Evolutionary conservation across 495 filamentous ascomycete genomes (phyloP).

Genomic region (Pseudoneurospora amorphoporcata): DNA sequence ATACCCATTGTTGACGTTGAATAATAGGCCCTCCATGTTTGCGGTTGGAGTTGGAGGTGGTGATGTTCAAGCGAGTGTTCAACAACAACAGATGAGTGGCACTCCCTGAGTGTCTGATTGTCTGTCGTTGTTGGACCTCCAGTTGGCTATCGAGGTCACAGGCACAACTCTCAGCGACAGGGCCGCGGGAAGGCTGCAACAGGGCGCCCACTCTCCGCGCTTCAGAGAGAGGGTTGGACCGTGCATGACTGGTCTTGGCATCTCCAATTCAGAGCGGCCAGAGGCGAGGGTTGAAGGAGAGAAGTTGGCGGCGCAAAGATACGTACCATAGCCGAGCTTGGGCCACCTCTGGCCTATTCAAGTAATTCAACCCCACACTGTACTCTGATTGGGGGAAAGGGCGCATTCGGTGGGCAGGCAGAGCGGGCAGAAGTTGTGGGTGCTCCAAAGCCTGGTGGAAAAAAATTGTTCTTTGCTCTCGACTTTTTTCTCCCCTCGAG

Average conservation of each 20-base stretch:
- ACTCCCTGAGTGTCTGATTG: conserved; percentile 3
- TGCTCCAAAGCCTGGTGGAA: conserved; percentile 18
- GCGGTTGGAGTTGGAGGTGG: conserved; percentile 2
- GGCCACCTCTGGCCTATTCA: not conserved
- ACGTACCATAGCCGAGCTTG: not conserved
- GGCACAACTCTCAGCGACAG: not conserved
- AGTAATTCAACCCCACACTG: not conserved
- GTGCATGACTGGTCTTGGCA: not conserved
- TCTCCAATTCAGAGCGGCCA: not conserved
- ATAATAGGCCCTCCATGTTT: conserved; percentile 89
- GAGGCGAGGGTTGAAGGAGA: not conserved
- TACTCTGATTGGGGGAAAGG: not conserved
- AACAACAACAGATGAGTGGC: conserved; percentile 4
- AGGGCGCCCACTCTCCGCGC: not conserved
- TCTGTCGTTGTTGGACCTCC: not conserved
- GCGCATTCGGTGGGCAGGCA: not conserved
- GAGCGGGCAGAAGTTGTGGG: not conserved
- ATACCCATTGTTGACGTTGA: conserved; percentile 91
- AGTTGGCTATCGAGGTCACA: not conserved
- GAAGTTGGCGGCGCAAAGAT: not conserved
- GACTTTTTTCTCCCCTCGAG: conserved; percentile 20
- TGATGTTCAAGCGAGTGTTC: not conserved
- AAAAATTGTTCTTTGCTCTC: conserved; percentile 23
- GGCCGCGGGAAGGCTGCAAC: not conserved
- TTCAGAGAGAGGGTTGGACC: not conserved